Evolutionary conservation across 2,329 filamentous ascomycete species (phyloP).

Genomic region (Aspergillus neotritici): DNA sequence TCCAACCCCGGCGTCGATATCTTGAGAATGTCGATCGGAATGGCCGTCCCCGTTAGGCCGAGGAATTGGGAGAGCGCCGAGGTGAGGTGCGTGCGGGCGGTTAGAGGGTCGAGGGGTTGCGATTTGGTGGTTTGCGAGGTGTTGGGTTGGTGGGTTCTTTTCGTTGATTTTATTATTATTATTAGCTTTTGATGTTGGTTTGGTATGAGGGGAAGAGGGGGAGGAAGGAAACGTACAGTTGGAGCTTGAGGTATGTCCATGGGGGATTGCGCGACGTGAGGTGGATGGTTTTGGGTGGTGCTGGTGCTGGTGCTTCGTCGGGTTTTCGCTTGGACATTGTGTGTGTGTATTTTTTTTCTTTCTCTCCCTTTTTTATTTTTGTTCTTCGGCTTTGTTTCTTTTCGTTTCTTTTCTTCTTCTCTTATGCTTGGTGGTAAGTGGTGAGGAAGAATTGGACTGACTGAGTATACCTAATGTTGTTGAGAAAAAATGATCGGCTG

Average conservation of each 20-base stretch:
- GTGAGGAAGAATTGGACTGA: neutral
- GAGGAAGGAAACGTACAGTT: conserved; percentile 27
- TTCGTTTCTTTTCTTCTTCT: neutral
- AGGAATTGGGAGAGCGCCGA: conserved; percentile 45
- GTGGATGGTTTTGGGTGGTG: conserved; percentile 16
- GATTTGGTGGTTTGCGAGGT: conserved; percentile 11
- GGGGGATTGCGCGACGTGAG: conserved; percentile 41
- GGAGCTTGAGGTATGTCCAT: conserved; percentile 42
- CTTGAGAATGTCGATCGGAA: conserved; percentile 45
- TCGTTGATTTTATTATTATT: neutral
- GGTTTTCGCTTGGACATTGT: conserved; percentile 25
- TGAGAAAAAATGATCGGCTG: conserved; percentile 10
- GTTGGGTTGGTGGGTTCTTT: conserved; percentile 26
- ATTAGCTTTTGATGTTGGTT: conserved; percentile 2
- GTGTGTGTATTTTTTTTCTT: neutral
- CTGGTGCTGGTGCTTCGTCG: conserved; percentile 2
- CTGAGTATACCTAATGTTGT: neutral
- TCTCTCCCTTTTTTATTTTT: neutral
- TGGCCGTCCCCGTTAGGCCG: conserved; percentile 42
- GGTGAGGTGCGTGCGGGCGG: conserved; percentile 42
- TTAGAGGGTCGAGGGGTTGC: conserved; percentile 39
- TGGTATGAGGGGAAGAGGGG: neutral
- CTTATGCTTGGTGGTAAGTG: neutral
- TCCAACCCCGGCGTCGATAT: conserved; percentile 12
- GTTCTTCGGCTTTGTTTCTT: neutral